Evolutionary conservation across 2,329 filamentous ascomycete genomes (phyloP), one percentile per base, ranked within the genome.

Genomic region (Alternaria gaisen): DNA sequence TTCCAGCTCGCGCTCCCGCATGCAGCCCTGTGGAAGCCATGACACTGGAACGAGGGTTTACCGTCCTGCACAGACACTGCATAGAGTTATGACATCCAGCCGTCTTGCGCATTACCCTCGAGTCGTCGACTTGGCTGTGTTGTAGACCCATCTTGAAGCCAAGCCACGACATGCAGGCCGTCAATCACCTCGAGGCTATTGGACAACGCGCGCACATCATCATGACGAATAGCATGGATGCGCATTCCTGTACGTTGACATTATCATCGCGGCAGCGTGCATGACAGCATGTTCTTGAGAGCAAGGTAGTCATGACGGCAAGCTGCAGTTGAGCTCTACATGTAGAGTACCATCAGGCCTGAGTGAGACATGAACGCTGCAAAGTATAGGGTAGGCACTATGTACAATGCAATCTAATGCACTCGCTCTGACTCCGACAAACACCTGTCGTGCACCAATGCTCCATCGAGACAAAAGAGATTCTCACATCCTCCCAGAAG

Each of bases 401-500:
- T 38, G 18, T 18, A 18, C 20, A 24, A 50, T 50, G 9, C 32
- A 42, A 38, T 50, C 30, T 14, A 56, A 12, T 11, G 11, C 20
- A 41, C 20, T 22, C 32, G 4, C 42, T 32, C 5, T 10, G 16
- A 18, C 0, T 4, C 12, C 30, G n/a, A 36, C 0, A 3, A 36
- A 24, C 46, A 48, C 20, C 44, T 16, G 11, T 34, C 3, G 34
- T 34, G 18, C 18, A 32, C 28, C 11, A 7, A 10, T 20, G 41
- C 43, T 36, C 14, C 50, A 40, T 47, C 43, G 38, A 53, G 11
- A 61, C n/a, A 34, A 30, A 26, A 11, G n/a, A 38, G 8, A 46
- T 16, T 1, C 10, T 61, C 46, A 72, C 78, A 88, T 88, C 62
- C 89, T 87, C 67, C 90, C 85, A 63, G 88, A 87, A 66, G 90